phyloP scores from a whole-genome alignment of 106 monocot genomes.

The Dendrobium chrysotoxum region DNA sequence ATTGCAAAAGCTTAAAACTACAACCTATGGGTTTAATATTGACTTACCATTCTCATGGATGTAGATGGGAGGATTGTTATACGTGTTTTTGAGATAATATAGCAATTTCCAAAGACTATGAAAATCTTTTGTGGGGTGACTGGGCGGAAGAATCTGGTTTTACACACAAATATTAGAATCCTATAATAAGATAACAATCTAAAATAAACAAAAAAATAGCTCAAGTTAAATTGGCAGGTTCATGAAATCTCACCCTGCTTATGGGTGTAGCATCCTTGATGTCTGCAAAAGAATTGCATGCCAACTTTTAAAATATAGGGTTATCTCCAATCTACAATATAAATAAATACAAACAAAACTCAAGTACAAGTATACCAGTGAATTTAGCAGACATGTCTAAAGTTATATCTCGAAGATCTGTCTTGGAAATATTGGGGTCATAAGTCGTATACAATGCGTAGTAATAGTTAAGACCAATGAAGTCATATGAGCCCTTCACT shows the following conservation, averaged over 20 bases:
- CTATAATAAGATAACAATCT: neutral
- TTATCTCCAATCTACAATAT: neutral
- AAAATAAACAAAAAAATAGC: neutral
- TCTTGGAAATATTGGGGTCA: neutral
- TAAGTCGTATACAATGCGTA: neutral
- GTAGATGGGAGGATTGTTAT: slow-evolving; percentile 15
- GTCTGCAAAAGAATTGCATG: slow-evolving; percentile 1
- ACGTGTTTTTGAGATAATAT: neutral
- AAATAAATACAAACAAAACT: neutral
- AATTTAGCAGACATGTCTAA: slow-evolving; percentile 10
- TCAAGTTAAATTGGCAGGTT: neutral
- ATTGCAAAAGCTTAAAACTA: neutral
- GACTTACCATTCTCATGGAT: slow-evolving; percentile 19
- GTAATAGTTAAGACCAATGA: slow-evolving; percentile 23
- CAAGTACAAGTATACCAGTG: neutral
- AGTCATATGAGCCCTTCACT: slow-evolving; percentile 23
- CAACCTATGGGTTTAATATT: neutral
- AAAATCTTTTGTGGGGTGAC: neutral
- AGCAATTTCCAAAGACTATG: neutral
- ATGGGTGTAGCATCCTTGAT: neutral
- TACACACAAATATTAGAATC: neutral
- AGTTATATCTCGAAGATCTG: slow-evolving; percentile 5
- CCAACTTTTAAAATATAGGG: neutral
- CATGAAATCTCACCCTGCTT: neutral
- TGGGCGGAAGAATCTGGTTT: neutral